phyloP scores from a whole-genome alignment of 345 rosid genomes.

The Syzygium aqueum region DNA sequence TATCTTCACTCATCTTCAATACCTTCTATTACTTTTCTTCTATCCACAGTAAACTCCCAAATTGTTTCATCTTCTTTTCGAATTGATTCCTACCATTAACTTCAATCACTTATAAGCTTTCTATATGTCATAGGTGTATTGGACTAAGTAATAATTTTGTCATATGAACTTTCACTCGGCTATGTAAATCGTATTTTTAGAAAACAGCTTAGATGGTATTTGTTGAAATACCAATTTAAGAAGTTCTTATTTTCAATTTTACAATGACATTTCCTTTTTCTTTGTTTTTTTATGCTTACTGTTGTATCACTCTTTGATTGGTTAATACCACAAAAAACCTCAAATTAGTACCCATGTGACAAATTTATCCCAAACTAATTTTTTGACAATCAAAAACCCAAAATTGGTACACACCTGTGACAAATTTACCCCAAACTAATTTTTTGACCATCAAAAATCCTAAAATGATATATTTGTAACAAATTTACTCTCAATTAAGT shows the following conservation, averaged over 20 bases:
- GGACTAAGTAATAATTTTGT: not conserved
- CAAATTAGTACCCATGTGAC: too few species aligned
- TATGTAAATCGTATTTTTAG: not conserved
- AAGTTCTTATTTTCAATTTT: not conserved
- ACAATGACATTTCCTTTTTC: not conserved
- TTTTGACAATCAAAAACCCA: too few species aligned
- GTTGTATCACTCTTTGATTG: not conserved
- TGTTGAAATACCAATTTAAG: not conserved
- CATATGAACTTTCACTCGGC: not conserved
- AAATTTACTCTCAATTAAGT: too few species aligned
- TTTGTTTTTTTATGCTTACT: not conserved
- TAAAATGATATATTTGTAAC: too few species aligned
- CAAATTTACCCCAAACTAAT: too few species aligned
- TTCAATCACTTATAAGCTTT: not conserved
- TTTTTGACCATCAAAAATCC: too few species aligned
- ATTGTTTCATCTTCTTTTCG: not conserved
- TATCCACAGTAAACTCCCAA: not conserved
- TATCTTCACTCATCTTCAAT: not conserved
- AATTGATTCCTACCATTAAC: not conserved
- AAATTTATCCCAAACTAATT: too few species aligned
- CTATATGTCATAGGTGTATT: not conserved
- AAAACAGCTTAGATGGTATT: not conserved
- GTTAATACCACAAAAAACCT: too few species aligned
- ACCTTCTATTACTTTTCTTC: not conserved
- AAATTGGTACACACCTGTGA: too few species aligned